phyloP scores from a whole-genome alignment of 1,284 basidiomycete species.

The Coniferiporia weirii region DNA sequence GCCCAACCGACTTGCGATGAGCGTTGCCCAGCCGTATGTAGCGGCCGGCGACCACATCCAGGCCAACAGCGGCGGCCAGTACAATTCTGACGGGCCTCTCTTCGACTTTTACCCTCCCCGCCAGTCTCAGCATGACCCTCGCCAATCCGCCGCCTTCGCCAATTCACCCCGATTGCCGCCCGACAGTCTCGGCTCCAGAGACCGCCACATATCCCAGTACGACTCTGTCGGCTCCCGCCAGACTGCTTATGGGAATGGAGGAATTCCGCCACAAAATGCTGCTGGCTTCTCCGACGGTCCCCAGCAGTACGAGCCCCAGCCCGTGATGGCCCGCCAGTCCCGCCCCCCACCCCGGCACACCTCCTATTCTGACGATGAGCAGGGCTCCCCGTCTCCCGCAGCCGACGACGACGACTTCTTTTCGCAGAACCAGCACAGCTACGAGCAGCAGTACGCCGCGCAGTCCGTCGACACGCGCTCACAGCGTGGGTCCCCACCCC shows the following conservation, averaged over 20 bases:
- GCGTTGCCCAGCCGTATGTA: constrained; percentile 10
- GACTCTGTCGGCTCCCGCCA: constrained; percentile 10
- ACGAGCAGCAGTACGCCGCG: constrained; percentile 12
- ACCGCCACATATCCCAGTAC: neutral
- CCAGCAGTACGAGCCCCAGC: constrained; percentile 11
- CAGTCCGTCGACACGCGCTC: constrained; percentile 12
- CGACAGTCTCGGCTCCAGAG: constrained; percentile 3
- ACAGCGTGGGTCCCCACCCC: constrained; percentile 26
- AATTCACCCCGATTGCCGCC: constrained; percentile 5
- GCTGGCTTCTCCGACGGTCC: constrained; percentile 8
- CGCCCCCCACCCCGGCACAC: constrained; percentile 6
- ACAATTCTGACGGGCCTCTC: constrained; percentile 15
- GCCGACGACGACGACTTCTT: constrained; percentile 38
- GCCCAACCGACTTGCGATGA: constrained; percentile 11
- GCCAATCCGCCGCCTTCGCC: constrained; percentile 4
- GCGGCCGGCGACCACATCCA: constrained; percentile 6
- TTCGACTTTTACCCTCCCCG: constrained; percentile 16
- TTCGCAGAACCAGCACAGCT: constrained; percentile 14
- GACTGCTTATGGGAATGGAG: neutral
- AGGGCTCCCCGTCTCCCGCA: constrained; percentile 13
- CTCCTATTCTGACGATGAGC: constrained; percentile 16
- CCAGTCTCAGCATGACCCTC: constrained; percentile 7
- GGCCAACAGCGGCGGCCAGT: neutral
- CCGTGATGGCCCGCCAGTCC: constrained; percentile 6
- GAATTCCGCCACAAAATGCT: constrained; percentile 13